A percentile compares a stretch with the other conserved stretches of the same genome.
These are phyloP conservation scores for Acidiella bohemica DNA, from an alignment of 495 filamentous ascomycete species.

Conservation along the genomic window DNA sequence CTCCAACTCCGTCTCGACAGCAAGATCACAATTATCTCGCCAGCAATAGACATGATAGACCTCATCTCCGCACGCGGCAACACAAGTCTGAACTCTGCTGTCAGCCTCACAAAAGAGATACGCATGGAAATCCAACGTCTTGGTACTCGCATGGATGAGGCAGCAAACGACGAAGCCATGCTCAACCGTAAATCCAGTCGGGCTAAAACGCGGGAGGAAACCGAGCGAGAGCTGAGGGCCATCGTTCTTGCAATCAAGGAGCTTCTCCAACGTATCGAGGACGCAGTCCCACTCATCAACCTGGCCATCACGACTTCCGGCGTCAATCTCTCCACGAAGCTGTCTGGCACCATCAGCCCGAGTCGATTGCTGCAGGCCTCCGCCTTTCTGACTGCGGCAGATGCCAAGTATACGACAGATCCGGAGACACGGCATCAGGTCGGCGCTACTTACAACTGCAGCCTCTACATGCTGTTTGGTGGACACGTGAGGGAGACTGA, in stretches of 20 bases:
- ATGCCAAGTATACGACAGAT: constrained; percentile 57
- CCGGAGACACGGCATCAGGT: constrained; percentile 42
- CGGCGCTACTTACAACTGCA: constrained; percentile 75
- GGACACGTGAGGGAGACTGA: constrained; percentile 58
- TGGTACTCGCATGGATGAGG: constrained; percentile 58
- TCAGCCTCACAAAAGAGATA: constrained; percentile 73
- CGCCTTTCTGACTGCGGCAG: constrained; percentile 77
- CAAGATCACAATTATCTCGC: constrained; percentile 85
- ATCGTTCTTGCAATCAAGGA: constrained; percentile 65
- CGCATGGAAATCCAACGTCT: constrained; percentile 77
- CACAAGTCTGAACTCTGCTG: constrained; percentile 78
- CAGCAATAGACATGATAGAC: constrained; percentile 87
- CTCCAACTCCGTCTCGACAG: constrained; percentile 65
- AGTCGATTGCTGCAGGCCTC: constrained; percentile 88
- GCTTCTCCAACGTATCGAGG: constrained; percentile 69
- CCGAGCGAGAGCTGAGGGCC: constrained; percentile 48
- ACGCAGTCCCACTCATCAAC: constrained; percentile 85
- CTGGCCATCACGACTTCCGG: constrained; percentile 94
- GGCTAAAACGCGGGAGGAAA: constrained; percentile 35
- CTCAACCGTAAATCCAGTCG: constrained; percentile 38
- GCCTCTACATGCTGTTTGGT: constrained; percentile 92
- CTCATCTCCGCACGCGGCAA: constrained; percentile 94
- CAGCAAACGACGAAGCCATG: constrained; percentile 53
- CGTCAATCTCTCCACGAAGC: constrained; percentile 61
- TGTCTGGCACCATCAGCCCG: constrained; percentile 75